Base-by-base conservation (phyloP, 192 early-diverging fungal genomes). In the Coemansia sp. region DNA sequence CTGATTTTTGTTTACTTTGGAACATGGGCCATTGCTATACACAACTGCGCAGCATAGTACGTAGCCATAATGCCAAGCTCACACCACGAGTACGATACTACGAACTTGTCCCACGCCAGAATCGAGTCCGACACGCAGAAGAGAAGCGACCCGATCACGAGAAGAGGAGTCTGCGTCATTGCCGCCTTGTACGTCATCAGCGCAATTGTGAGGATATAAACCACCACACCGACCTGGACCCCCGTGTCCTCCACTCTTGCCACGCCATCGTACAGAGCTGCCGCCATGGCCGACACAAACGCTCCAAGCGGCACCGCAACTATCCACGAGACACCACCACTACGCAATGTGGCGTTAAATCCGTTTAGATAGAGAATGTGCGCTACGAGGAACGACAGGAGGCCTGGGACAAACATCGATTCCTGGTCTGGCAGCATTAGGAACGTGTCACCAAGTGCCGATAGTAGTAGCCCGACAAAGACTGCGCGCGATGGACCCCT, bases 41-140 rank as follows among this genome's bases (percentile, higher is more conserved):
- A 83, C 51, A 83, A 41, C 69, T 83, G 80, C 5, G 80, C 80
- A 1, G 72, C 60, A 42, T 83, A 83, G 46, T 83, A 83, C 12
- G 80, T 83, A 2, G 66, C 6, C 80, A 83, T 83, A 20, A 77
- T 64, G 3, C 44, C 69, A 41, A 75, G 63, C 61, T 83, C 75
- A 32, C 75, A 48, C 80, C 80, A 83, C 11, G 0, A 41, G 22
- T 67, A 67, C 9, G 63, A 16, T 17, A 60, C 42, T 0, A 73
- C 19, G 56, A 77, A 83, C 72, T 67, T 77, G 62, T 72, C 66
- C 66, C 72, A 83, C 0, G 80, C 80, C 45, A 83, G 64, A 20
- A 83, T 60, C 50, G 75, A 65, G 61, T 83, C 80, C 20, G 80
- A 83, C n/a, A 75, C 43, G 50, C 75, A 77, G 40, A 83, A 83